These are phyloP conservation scores for Cicer cuneatum DNA, from an alignment of 306 rosid genomes.

Conservation along the genomic window DNA sequence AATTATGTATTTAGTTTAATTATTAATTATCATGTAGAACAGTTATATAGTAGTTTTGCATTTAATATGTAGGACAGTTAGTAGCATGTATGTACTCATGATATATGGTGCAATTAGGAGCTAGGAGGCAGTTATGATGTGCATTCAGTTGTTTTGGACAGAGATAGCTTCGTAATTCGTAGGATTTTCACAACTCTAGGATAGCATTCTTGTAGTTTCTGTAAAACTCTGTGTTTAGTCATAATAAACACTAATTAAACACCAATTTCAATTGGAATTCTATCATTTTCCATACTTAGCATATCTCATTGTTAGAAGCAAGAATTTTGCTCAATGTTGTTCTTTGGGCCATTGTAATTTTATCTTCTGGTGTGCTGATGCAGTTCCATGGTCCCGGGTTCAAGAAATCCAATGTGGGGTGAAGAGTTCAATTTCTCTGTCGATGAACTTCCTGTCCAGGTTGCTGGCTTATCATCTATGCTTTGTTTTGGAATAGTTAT, in stretches of 20 bases:
- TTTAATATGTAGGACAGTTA: constrained; percentile 13
- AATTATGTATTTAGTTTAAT: background rate
- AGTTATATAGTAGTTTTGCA: constrained; percentile 12
- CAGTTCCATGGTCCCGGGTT: constrained; percentile 99
- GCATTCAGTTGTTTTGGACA: constrained; percentile 8
- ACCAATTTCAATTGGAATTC: constrained; percentile 19
- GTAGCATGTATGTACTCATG: background rate
- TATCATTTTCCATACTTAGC: constrained; percentile 25
- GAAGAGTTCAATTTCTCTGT: constrained; percentile 96
- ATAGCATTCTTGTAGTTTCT: background rate
- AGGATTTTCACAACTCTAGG: constrained; percentile 32
- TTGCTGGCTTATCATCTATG: constrained; percentile 42
- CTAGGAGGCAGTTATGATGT: constrained; percentile 6
- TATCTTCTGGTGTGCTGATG: constrained; percentile 49
- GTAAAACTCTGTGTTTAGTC: constrained; percentile 1
- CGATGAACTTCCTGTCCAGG: constrained; percentile 97
- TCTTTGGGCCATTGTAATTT: constrained; percentile 37
- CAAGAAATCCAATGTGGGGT: constrained; percentile 99
- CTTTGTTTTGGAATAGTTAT: constrained; percentile 33
- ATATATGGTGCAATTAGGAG: background rate
- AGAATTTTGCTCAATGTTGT: constrained; percentile 22
- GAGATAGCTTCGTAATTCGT: background rate
- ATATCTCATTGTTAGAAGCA: constrained; percentile 28
- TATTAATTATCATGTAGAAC: background rate
- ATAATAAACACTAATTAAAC: background rate